Evolutionary conservation across 108 stramenopile species (phyloP), one percentile per base, ranked within the genome.

Genomic region (Cyclostephanos tholiformis): DNA sequence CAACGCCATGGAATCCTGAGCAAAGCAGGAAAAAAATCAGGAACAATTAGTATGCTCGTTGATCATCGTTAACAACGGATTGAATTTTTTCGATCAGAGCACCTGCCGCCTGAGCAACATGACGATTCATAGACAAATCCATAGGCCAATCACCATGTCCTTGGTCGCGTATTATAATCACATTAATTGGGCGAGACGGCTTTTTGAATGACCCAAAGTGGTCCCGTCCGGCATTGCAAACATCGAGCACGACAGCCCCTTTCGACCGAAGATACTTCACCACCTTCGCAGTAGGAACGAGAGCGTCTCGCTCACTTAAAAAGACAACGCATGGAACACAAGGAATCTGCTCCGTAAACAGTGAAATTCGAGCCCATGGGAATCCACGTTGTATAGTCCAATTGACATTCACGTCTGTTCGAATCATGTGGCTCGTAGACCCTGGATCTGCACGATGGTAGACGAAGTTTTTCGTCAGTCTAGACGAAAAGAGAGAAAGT

Each of bases 331-430:
- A 88, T 0, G 90, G 91, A 43, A 90, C 85, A 49, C 79, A 65
- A 11, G 84, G 70, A 16, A 95, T 86, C 66, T 95, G 86, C 35
- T 93, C 92, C 4, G 76, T 68, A 55, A 93, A 95, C 20, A 95
- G 71, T 39, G 75, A 69, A 29, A 95, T 92, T 74, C 90, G 84
- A n/a, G 82, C 65, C 95, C 95, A 95, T 8, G 91, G 91, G 70
- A 95, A 95, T 4, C 82, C 79, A 27, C 95, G 72, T 68, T 95
- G 92, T 29, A 95, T 89, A 14, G 91, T 92, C 89, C 88, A 93
- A 65, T 88, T 86, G 13, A 90, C 76, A 29, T 90, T 93, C 46
- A 93, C 77, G 68, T 95, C 95, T 2, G 91, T 91, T 63, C 95
- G 87, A 29, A 91, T 72, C 81, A 93, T 86, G 61, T 88, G 90